Evolutionary conservation across 2,329 filamentous ascomycete genomes (phyloP), one percentile per base, ranked within the genome.

Genomic region (Phoma sp.): DNA sequence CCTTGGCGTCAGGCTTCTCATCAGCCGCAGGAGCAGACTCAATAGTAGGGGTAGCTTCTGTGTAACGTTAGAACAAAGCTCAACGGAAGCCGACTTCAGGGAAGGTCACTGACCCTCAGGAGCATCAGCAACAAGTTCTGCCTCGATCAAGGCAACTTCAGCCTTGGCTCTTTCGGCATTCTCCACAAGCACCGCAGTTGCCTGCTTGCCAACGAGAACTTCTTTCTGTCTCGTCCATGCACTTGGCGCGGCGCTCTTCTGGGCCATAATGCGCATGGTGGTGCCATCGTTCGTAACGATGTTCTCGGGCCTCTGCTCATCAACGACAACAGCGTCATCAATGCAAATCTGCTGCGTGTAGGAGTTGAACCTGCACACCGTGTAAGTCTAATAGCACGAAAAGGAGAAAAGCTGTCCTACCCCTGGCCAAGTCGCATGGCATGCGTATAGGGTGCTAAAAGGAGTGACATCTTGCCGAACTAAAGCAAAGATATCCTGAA

Each of bases 301-400:
- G 39, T 49, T 49, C 21, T 49, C 47, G 12, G 34, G 25, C 7
- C 23, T 28, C 15, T 42, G 25, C 15, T 28, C 25, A n/a, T 45
- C 40, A 15, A 50, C 20, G n/a, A 32, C 47, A 21, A 56, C 52
- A 21, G 52, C 52, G 12, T 56, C 25, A 23, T 56, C 52, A 34
- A 56, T 51, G 17, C 46, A 56, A 10, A 56, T 40, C 33, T 43
- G n/a, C 18, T 56, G 52, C 7, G 52, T 51, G 23, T 45, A 56
- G 12, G 52, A 56, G 20, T 56, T 56, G 47, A 56, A 56, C 4
- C 34, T 42, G 17, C 15, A 12, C 1, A 7, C 14, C 6, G 14
- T n/a, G 14, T 33, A 6, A 33, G 30, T 6, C 14, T n/a, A 6
- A 33, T n/a, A n/a, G 30, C 6, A 14, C 6, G 14, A 33, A 7